Evolutionary conservation across 179 eudicot genomes (phyloP), one percentile per base, ranked within the genome.

Genomic region (Silene noctiflora): DNA sequence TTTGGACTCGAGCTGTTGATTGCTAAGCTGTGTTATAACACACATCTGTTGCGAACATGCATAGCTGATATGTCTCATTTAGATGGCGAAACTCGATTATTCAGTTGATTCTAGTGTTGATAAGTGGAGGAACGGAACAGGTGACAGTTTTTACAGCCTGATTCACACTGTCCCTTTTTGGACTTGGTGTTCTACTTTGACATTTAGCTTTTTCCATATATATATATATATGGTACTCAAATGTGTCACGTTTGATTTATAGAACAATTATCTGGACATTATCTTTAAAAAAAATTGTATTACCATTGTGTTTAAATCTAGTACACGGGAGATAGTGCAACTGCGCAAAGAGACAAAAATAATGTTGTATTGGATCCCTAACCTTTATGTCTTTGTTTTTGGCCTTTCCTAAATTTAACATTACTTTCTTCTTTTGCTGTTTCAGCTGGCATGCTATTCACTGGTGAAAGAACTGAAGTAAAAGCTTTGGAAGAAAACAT

Each of bases 371-470:
- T 61, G 25, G 58, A 12, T 75, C 25, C 71, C 25, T 48, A 24
- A 39, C 7, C 25, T 1, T 1, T 27, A 2, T 56, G 3, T 76
- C 44, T 58, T 20, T 3, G 3, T 16, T 44, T 60, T 20, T 16
- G 42, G 33, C 17, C 16, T 76, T 63, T 11, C 19, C 10, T 24
- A 48, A 4, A 16, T 27, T 21, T 11, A 11, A 66, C 65, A 73
- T 69, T 46, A 25, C 59, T 69, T 39, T 22, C 8, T 29, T 17
- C 42, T 55, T 48, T 42, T 48, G 56, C 33, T 29, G 72, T 79
- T 83, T 79, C 87, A 90, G 98, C 87, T 78, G 97, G 98, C 80
- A 90, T 94, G 91, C 90, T 94, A 58, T 94, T 89, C 82, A 81
- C 86, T 33, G 97, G 92, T 79, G 90, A 84, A 67, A 83, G 76